These are phyloP conservation scores for Populus hybrid DNA, from an alignment of 441 rosid species.

Conservation along the genomic window DNA sequence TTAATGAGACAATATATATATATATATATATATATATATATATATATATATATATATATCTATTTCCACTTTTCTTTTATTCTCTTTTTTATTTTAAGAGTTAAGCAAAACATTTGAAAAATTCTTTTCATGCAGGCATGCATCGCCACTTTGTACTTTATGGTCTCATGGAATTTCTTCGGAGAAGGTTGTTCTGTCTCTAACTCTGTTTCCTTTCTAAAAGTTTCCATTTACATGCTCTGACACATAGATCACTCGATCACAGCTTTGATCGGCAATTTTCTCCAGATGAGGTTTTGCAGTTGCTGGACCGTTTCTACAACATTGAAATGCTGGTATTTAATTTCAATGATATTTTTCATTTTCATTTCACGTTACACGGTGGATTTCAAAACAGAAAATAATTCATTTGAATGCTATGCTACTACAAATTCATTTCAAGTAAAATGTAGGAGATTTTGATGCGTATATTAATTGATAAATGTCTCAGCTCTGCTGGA, in stretches of 20 bases:
- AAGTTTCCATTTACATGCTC: constrained; percentile 1
- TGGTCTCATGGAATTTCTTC: constrained; percentile 90
- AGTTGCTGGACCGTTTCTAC: constrained; percentile 87
- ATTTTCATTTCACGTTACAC: neutral
- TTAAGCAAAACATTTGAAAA: neutral
- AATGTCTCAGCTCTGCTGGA: neutral
- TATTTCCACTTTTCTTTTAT: neutral
- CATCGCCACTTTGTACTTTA: constrained; percentile 92
- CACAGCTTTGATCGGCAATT: constrained; percentile 79
- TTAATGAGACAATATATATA: neutral
- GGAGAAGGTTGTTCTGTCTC: constrained; percentile 57
- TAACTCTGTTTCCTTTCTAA: neutral
- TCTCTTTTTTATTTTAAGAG: neutral
- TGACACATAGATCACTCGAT: constrained; percentile 21
- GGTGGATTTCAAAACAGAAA: neutral
- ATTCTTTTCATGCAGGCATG: constrained; percentile 54
- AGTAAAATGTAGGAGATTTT: neutral
- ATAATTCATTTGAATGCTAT: neutral
- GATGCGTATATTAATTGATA: neutral
- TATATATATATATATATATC: neutral
- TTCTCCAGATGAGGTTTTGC: constrained; percentile 86
- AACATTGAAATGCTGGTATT: constrained; percentile 91
- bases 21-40: neutral
- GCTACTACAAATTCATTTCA: neutral
- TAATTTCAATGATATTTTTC: neutral